Evolutionary conservation across 345 rosid species (phyloP), one percentile per base, ranked within the genome.

Genomic region (Arabis alpina): DNA sequence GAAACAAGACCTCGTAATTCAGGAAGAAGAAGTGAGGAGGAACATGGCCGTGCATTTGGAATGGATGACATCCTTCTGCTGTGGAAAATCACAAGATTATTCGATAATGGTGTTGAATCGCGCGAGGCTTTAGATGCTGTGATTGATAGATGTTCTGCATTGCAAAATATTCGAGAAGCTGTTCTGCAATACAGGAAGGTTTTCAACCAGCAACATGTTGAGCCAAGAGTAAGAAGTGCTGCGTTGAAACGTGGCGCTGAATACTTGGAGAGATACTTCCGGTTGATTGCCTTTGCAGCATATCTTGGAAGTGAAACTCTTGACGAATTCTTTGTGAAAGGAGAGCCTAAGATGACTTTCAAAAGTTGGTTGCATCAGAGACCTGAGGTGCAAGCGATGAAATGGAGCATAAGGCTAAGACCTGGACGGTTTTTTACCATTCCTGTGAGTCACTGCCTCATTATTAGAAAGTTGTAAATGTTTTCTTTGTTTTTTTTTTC

Each of bases 181-280:
- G 97, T 93, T 74, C 77, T 93, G 65, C 82, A 79, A 25, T 91
- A 93, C 82, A 83, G 97, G 71, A 93, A 86, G 78, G 82, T 79
- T 67, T 85, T 93, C 77, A 93, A 93, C 73, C 99, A 88, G 76
- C 97, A 93, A 68, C 91, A 91, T 60, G 93, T 80, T 71, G 99
- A 93, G 76, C 96, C 87, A 37, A 86, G 97, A 80, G 93, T 77
- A 62, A 82, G 97, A 81, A 88, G 94, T 77, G 84, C 89, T 72
- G 97, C 99, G 30, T 50, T 94, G 81, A 85, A 80, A 67, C 97
- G 96, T 30, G 99, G 97, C 32, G 99, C 98, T 74, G 98, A 93
- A 71, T 91, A 91, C 72, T 79, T 93, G 80, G 97, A 93, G 77
- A 72, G 96, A 61, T 91, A 93, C 75, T 93, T 91, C 56, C 87